Percentiles rank a stretch among this genome's conserved stretches.
Conservation (phyloP, 768 basidiomycete species). For the Termitomyces sp. region DNA sequence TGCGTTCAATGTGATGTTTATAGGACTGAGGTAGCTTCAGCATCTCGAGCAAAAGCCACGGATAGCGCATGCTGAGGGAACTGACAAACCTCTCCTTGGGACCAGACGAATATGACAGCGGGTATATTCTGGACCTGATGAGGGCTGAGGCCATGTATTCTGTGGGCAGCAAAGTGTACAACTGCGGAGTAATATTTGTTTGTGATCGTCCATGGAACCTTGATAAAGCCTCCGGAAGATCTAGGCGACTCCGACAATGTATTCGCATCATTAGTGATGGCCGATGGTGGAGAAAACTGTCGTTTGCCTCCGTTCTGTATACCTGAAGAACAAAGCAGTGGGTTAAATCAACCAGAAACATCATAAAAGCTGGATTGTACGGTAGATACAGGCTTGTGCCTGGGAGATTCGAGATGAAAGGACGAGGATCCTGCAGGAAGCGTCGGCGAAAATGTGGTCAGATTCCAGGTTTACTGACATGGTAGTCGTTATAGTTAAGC, state of each 20-base stretch:
- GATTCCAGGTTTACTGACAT: constrained; percentile 4
- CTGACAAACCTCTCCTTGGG: constrained; percentile 56
- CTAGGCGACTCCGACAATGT: constrained; percentile 8
- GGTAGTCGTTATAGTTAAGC: background rate
- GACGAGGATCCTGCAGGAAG: constrained; percentile 31
- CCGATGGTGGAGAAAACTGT: background rate
- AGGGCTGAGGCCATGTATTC: constrained; percentile 40
- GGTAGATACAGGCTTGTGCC: constrained; percentile 23
- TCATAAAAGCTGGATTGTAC: constrained; percentile 9
- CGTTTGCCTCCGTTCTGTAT: constrained; percentile 6
- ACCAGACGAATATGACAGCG: constrained; percentile 75
- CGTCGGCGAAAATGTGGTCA: constrained; percentile 10
- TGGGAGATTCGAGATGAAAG: constrained; percentile 24
- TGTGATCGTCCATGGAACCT: constrained; percentile 68
- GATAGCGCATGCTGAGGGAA: constrained; percentile 10
- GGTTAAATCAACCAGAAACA: background rate
- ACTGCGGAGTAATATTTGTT: constrained; percentile 83
- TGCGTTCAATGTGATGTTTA: constrained; percentile 47
- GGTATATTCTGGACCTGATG: constrained; percentile 48
- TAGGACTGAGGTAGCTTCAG: constrained; percentile 45
- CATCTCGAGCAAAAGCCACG: constrained; percentile 10
- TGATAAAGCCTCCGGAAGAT: constrained; percentile 21
- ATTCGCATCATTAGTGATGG: background rate
- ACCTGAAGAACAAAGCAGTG: constrained; percentile 2
- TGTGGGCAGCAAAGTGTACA: constrained; percentile 62